These are phyloP conservation scores for Xylaria scruposa DNA, from an alignment of 495 filamentous ascomycete species.

Conservation along the genomic window DNA sequence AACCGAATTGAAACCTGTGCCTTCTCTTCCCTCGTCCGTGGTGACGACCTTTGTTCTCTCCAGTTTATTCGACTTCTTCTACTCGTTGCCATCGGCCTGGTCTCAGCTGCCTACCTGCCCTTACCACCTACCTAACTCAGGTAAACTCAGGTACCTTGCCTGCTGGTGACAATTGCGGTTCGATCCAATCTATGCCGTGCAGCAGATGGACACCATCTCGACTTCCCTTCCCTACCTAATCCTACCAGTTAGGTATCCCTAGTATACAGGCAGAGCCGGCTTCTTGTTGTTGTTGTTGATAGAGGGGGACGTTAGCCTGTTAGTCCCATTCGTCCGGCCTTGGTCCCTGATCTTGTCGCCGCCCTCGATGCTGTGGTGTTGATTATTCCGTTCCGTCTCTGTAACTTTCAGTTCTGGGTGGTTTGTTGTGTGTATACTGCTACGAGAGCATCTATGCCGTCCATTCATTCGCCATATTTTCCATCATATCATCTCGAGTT, in stretches of 20 bases:
- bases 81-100: neutral
- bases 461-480: conserved; percentile 22
- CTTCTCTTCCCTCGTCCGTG: conserved; percentile 17
- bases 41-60: conserved; percentile 12
- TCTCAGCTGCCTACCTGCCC: conserved; percentile 2
- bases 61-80: neutral
- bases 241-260: conserved; percentile 4
- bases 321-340: neutral
- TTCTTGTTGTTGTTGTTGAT: neutral
- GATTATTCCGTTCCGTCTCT: conserved; percentile 16
- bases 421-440: conserved; percentile 23
- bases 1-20: conserved; percentile 13
- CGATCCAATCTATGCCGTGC: neutral
- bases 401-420: conserved; percentile 16
- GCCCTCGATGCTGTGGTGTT: conserved; percentile 5
- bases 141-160: conserved; percentile 2
- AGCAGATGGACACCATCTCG: conserved; percentile 6
- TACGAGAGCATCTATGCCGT: conserved; percentile 28
- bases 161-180: neutral
- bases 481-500: conserved; percentile 12
- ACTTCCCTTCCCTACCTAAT: conserved; percentile 4
- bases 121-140: conserved; percentile 13
- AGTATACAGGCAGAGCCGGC: neutral
- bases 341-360: conserved; percentile 23
- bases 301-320: neutral